These are phyloP conservation scores for Spongiforma sp. DNA, from an alignment of 1,284 basidiomycete genomes.

Conservation along the genomic window DNA sequence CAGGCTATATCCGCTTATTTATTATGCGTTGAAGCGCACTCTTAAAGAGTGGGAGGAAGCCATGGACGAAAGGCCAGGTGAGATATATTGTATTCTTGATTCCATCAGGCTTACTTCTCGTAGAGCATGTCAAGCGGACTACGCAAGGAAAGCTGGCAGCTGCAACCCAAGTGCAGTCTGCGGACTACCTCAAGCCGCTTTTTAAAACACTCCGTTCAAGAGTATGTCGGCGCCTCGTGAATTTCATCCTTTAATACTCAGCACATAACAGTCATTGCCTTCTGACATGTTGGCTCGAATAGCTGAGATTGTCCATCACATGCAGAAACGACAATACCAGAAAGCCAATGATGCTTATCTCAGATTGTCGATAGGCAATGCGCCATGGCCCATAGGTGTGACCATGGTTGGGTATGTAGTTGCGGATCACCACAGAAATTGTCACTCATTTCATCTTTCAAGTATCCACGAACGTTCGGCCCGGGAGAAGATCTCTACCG, in stretches of 20 bases:
- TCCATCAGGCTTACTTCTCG: conserved; percentile 10
- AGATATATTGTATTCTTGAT: neutral
- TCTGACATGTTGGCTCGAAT: conserved; percentile 88
- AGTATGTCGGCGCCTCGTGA: conserved; percentile 51
- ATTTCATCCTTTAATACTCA: conserved; percentile 15
- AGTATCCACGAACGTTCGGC: conserved; percentile 99
- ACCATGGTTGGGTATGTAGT: conserved; percentile 92
- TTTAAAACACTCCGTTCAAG: conserved; percentile 90
- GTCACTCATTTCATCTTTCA: conserved; percentile 8
- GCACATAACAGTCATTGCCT: conserved; percentile 66
- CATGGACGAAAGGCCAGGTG: conserved; percentile 90
- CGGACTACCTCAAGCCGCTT: conserved; percentile 95
- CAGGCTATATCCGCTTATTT: conserved; percentile 97
- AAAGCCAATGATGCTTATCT: conserved; percentile 97
- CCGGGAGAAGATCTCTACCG: conserved; percentile 95
- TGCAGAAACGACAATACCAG: conserved; percentile 96
- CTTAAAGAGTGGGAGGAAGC: conserved; percentile 96
- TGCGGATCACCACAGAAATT: neutral
- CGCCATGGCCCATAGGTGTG: conserved; percentile 99
- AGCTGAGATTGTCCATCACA: conserved; percentile 95
- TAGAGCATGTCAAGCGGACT: conserved; percentile 82
- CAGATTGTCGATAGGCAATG: conserved; percentile 96
- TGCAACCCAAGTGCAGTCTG: conserved; percentile 95
- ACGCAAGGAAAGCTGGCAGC: conserved; percentile 94
- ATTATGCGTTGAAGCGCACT: conserved; percentile 92